Base-by-base conservation (phyloP, 1,284 basidiomycete species). In the Farysia itapuensis region DNA sequence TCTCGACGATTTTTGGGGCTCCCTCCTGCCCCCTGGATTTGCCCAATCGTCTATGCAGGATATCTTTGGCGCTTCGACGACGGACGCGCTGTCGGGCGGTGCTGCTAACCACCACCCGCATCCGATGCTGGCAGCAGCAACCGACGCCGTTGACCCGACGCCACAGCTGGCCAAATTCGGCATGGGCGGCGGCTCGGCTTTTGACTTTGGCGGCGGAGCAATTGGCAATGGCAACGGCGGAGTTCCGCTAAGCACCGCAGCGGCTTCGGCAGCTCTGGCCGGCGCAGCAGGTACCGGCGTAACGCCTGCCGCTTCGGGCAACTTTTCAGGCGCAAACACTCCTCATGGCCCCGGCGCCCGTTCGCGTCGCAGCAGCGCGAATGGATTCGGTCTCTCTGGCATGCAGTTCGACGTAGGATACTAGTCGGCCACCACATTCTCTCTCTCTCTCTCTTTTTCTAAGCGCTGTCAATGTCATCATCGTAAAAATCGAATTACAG, bases 1-100 rank as follows among this genome's bases (percentile, higher is more conserved):
- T 26, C 52, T 50, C 44, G 67, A 69, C 32, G 60, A 54, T 26
- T 72, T 69, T 39, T 72, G 69, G 69, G 53, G 56, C 25, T 57
- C 58, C 1, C 47, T 72, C 5, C 43, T 72, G 2, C 69, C 69
- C 0, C 67, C 67, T 13, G 69, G 69, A 16, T 70, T 72, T 41
- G 53, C 44, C 4, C 45, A 45, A 5, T 41, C 52, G 2, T 46
- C 53, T 24, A 63, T 63, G 59, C 59, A 57, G 25, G 59, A 63
- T 16, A 38, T 63, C 1, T 63, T 63, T 14, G 58, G 52, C 16
- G 58, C 57, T 3, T 21, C 50, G 14, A 30, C 33, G 8, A 26
- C 24, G 22, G 46, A 50, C 19, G 34, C 32, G n/a, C 6, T 22
- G 9, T 18, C 21, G 3, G 16, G 39, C 15, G 43, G 37, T 20